Evolutionary conservation across 768 basidiomycete genomes (phyloP).

Genomic region (Phanerochaete sordida): DNA sequence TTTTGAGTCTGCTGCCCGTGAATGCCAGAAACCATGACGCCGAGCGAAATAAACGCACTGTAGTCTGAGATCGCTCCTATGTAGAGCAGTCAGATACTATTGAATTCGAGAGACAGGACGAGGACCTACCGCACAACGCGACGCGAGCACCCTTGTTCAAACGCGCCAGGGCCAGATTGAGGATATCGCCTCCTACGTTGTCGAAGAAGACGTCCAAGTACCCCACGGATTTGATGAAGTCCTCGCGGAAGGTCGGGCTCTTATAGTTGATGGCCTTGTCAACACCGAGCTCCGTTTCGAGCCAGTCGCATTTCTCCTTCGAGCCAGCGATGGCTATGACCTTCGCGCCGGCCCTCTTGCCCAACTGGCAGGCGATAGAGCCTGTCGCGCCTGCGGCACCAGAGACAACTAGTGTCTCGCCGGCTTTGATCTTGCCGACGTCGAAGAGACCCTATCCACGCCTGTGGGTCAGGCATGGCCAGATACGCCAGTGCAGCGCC

Average conservation of each 20-base stretch:
- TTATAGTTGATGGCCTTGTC: constrained; percentile 90
- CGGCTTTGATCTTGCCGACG: constrained; percentile 74
- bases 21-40: background rate
- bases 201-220: constrained; percentile 86
- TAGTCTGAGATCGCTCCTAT: constrained; percentile 83
- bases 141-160: constrained; percentile 79
- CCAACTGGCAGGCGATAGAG: constrained; percentile 79
- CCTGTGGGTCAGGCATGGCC: background rate
- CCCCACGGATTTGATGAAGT: constrained; percentile 69
- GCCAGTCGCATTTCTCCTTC: constrained; percentile 79
- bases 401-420: constrained; percentile 82
- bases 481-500: background rate
- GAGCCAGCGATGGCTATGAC: constrained; percentile 90
- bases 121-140: constrained; percentile 70
- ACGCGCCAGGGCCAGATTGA: constrained; percentile 72
- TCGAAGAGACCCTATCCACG: constrained; percentile 69
- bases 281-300: constrained; percentile 80
- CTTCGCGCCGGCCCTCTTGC: constrained; percentile 71
- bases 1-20: constrained; percentile 41
- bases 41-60: constrained; percentile 41
- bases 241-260: constrained; percentile 59
- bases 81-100: background rate
- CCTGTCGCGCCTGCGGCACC: constrained; percentile 93
- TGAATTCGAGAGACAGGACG: background rate
- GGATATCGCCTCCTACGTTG: constrained; percentile 78